These are phyloP conservation scores for Tolypocladium tundrense DNA, from an alignment of 2,329 filamentous ascomycete genomes.

Conservation along the genomic window DNA sequence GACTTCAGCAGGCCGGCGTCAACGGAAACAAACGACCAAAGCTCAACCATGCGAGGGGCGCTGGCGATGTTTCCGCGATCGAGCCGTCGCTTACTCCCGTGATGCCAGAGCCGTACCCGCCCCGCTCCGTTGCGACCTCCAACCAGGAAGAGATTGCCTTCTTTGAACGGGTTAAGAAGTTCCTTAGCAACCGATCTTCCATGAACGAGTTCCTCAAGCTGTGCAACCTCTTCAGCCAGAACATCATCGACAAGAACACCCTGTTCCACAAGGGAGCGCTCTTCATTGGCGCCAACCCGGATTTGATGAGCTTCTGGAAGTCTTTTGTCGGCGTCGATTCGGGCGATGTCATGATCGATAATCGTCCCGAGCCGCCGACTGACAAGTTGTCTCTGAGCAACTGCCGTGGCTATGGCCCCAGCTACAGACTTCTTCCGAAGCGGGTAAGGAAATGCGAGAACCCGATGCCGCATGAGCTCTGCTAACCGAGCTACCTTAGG, in stretches of 20 bases:
- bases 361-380: conserved; percentile 61
- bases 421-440: conserved; percentile 86
- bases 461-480: not conserved
- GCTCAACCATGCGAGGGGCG: conserved; percentile 56
- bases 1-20: conserved; percentile 19
- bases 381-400: conserved; percentile 89
- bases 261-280: conserved; percentile 72
- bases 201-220: conserved; percentile 97
- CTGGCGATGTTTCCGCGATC: conserved; percentile 50
- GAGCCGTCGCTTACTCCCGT: conserved; percentile 84
- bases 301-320: conserved; percentile 85
- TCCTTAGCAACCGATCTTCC: conserved; percentile 79
- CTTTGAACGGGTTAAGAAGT: conserved; percentile 96
- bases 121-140: conserved; percentile 61
- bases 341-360: conserved; percentile 68
- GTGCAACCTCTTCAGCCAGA: conserved; percentile 89
- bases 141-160: conserved; percentile 81
- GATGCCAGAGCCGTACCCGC: conserved; percentile 77
- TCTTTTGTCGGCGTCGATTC: conserved; percentile 70
- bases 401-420: conserved; percentile 89
- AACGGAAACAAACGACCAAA: conserved; percentile 58
- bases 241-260: conserved; percentile 77
- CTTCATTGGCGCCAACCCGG: conserved; percentile 81
- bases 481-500: conserved; percentile 29
- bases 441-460: conserved; percentile 35